These are phyloP conservation scores for Stellera chamaejasme DNA, from an alignment of 345 rosid genomes.

Conservation along the genomic window DNA sequence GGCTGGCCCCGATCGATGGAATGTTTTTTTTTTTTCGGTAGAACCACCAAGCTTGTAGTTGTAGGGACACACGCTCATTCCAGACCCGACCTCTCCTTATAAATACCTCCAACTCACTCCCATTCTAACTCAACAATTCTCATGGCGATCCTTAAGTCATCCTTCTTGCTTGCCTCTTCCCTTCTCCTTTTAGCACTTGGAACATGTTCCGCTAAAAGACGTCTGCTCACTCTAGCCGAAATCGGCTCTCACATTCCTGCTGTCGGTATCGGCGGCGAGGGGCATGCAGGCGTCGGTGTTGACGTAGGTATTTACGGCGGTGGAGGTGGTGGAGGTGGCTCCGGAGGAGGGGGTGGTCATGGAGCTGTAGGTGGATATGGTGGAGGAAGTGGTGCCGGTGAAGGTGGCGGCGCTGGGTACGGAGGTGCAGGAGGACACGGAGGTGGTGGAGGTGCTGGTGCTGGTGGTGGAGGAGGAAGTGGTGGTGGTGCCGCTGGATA, in stretches of 20 bases:
- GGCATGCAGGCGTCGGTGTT: slow-evolving; percentile 1
- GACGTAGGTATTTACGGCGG: slow-evolving; percentile 21
- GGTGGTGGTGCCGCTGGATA: slow-evolving; percentile 12
- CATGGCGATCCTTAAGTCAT: slow-evolving; percentile 21
- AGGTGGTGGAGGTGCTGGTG: slow-evolving; percentile 9
- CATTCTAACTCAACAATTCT: slow-evolving; percentile 6
- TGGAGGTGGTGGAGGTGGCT: slow-evolving; percentile 10
- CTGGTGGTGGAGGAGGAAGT: slow-evolving; percentile 1
- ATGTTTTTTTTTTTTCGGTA: neutral
- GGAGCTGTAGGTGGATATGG: slow-evolving; percentile 23
- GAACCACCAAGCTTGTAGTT: neutral
- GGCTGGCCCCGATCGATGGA: neutral
- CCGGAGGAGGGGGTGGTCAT: slow-evolving; percentile 21
- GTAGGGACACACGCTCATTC: neutral
- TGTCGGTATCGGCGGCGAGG: slow-evolving; percentile 5
- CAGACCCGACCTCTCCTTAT: slow-evolving; percentile 21
- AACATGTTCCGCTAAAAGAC: slow-evolving; percentile 29
- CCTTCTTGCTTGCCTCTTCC: slow-evolving; percentile 11
- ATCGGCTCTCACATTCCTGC: slow-evolving; percentile 8
- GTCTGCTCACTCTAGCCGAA: slow-evolving; percentile 28
- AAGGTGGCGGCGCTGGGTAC: slow-evolving; percentile 13
- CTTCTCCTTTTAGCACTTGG: slow-evolving; percentile 28
- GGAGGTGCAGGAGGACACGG: slow-evolving; percentile 2
- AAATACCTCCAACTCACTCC: slow-evolving; percentile 16
- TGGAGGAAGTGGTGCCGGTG: slow-evolving; percentile 14